Base-by-base conservation (phyloP, 2,329 filamentous ascomycete genomes). In the Aspergillus chevalieri region DNA sequence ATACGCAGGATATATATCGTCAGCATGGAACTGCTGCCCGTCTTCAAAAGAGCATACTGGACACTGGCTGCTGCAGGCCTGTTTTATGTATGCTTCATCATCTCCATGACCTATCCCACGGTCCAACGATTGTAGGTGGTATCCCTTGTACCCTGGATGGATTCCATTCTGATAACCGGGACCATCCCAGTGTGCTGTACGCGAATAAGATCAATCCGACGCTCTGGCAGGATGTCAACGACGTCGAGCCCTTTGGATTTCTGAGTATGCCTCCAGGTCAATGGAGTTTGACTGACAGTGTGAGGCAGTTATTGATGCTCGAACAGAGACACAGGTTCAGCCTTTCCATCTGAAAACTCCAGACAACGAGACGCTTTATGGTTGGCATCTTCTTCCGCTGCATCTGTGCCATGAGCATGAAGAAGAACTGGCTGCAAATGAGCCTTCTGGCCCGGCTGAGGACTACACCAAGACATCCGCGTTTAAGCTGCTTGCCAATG, bases 301-400 rank as follows among this genome's bases (percentile, higher is more conserved):
- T 52, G 6, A 33, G n/a, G 33, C 22, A 10, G 9, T 48, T 26
- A 38, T 52, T 65, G 48, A 62, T 42, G 1, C 5, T 43, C 21
- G 2, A 22, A 9, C 58, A 92, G 87, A 83, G 64, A 89, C 90
- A 58, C 92, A 97, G 71, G 86, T 95, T 2, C 90, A 89, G 5
- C 87, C 92, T 0, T 96, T 97, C 66, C 83, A 81, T 44, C 71
- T 97, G 34, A 73, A 71, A 3, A 93, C 89, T 0, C 74, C 82
- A 1, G 91, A 96, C 65, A 82, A 83, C 36, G 85, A 91, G 67
- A 82, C 75, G 2, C 73, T 97, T 15, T 94, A 93, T 64, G 87
- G 87, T 22, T 97, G 92, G 92, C 92, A 96, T 63, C 79, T 97
- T 48, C 73, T 96, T 44, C 92, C 92, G 0, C 70, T 94, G 6